Conservation (phyloP, 2,329 filamentous ascomycete species). For the Aspergillus arachidicola region DNA sequence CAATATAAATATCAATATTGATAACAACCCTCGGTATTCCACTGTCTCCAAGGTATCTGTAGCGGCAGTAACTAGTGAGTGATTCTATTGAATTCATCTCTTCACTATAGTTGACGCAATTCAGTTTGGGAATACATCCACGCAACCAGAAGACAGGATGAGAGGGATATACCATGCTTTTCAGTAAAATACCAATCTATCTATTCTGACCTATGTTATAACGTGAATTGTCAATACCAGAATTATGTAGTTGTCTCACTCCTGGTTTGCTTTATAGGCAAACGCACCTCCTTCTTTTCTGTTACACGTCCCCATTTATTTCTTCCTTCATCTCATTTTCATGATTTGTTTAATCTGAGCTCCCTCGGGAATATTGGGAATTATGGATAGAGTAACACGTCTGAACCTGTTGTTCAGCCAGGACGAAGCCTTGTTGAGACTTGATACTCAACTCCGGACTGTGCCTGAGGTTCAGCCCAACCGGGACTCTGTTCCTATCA, state of each 20-base stretch:
- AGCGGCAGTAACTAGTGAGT: neutral
- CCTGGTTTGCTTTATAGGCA: neutral
- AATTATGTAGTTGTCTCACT: neutral
- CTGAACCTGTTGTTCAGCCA: constrained; percentile 33
- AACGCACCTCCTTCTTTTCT: neutral
- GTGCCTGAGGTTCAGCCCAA: neutral
- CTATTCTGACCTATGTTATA: neutral
- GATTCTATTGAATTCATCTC: neutral
- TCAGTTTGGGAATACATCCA: neutral
- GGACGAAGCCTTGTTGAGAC: constrained; percentile 27
- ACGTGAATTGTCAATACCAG: neutral
- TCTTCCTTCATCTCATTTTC: neutral
- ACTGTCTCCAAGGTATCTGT: neutral
- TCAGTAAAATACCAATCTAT: neutral
- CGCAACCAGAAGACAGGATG: neutral
- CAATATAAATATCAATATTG: too few species aligned
- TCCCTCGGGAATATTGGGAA: neutral
- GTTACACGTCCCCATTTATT: neutral
- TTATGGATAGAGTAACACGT: constrained; percentile 30
- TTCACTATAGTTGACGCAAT: neutral
- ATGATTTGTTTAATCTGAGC: neutral
- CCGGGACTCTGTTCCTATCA: neutral
- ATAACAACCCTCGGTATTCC: neutral
- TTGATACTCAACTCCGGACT: constrained; percentile 23
- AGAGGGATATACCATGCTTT: neutral